A percentile compares a stretch with the other conserved stretches of the same genome.
Evolutionary conservation across 768 basidiomycete species (phyloP).

Genomic region (Suillus americanus): DNA sequence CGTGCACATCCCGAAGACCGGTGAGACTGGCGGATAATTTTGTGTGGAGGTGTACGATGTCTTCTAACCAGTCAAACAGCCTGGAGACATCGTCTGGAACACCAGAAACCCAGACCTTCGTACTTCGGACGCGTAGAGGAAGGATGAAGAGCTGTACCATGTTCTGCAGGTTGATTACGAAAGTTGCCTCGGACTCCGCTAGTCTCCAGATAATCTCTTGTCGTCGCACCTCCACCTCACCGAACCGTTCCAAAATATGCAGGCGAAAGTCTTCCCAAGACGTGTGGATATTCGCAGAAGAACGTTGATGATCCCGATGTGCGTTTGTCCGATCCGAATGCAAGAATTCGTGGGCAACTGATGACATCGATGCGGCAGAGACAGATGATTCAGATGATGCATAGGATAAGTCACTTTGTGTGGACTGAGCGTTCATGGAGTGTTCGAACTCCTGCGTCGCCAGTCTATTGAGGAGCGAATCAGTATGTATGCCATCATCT

Average conservation of each 20-base stretch:
- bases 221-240: slow-evolving; percentile 53
- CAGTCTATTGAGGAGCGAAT: slow-evolving; percentile 27
- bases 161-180: slow-evolving; percentile 63
- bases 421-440: neutral
- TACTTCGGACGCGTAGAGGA: slow-evolving; percentile 73
- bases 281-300: slow-evolving; percentile 8
- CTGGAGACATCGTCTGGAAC: slow-evolving; percentile 69
- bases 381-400: slow-evolving; percentile 15
- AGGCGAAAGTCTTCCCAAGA: slow-evolving; percentile 25
- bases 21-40: slow-evolving; percentile 55
- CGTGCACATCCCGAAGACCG: slow-evolving; percentile 38
- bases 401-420: slow-evolving; percentile 4
- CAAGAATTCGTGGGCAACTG: slow-evolving; percentile 24
- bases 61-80: slow-evolving; percentile 87
- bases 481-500: slow-evolving; percentile 26
- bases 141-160: slow-evolving; percentile 74
- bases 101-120: slow-evolving; percentile 76
- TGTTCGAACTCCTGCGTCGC: slow-evolving; percentile 1
- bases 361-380: slow-evolving; percentile 15
- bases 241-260: slow-evolving; percentile 34
- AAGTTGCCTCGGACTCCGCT: slow-evolving; percentile 62
- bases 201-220: slow-evolving; percentile 72
- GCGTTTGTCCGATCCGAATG: slow-evolving; percentile 19
- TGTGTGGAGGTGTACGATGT: slow-evolving; percentile 76
- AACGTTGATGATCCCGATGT: slow-evolving; percentile 12